Conservation (phyloP, 768 basidiomycete genomes). For the Leccinum obscurum region DNA sequence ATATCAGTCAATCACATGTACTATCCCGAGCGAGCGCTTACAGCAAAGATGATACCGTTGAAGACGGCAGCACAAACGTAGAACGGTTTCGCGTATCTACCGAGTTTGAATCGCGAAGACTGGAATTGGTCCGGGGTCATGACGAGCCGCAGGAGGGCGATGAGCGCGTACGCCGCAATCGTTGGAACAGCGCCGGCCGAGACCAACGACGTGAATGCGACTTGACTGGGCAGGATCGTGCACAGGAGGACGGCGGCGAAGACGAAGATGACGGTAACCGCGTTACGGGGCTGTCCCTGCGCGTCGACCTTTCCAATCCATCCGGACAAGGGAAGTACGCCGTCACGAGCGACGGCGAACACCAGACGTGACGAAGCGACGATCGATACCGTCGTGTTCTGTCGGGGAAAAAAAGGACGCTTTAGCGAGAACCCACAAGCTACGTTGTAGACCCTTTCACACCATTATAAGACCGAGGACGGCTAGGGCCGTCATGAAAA, state of each 20-base stretch:
- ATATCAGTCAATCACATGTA: slow-evolving; percentile 3
- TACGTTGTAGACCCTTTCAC: slow-evolving; percentile 24
- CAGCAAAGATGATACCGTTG: slow-evolving; percentile 73
- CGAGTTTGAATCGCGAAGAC: slow-evolving; percentile 71
- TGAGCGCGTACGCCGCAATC: slow-evolving; percentile 85
- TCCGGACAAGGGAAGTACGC: slow-evolving; percentile 76
- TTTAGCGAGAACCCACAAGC: neutral
- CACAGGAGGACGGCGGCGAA: slow-evolving; percentile 78
- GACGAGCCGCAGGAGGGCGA: slow-evolving; percentile 72
- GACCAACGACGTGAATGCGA: slow-evolving; percentile 89
- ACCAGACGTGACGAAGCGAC: slow-evolving; percentile 88
- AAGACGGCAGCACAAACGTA: slow-evolving; percentile 68
- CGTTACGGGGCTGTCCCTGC: slow-evolving; percentile 76
- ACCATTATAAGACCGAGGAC: slow-evolving; percentile 84
- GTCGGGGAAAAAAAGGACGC: neutral
- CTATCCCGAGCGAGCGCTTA: slow-evolving; percentile 37
- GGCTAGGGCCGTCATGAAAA: slow-evolving; percentile 88
- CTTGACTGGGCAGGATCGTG: slow-evolving; percentile 85
- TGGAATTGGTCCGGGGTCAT: slow-evolving; percentile 77
- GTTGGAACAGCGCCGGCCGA: slow-evolving; percentile 86
- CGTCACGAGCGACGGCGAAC: slow-evolving; percentile 93
- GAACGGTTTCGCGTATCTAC: slow-evolving; percentile 63
- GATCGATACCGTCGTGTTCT: slow-evolving; percentile 87
- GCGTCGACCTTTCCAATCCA: slow-evolving; percentile 81
- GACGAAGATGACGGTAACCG: slow-evolving; percentile 83